Evolutionary conservation across 2,329 filamentous ascomycete genomes (phyloP), one percentile per base, ranked within the genome.

Genomic region (Xylariales sp.): DNA sequence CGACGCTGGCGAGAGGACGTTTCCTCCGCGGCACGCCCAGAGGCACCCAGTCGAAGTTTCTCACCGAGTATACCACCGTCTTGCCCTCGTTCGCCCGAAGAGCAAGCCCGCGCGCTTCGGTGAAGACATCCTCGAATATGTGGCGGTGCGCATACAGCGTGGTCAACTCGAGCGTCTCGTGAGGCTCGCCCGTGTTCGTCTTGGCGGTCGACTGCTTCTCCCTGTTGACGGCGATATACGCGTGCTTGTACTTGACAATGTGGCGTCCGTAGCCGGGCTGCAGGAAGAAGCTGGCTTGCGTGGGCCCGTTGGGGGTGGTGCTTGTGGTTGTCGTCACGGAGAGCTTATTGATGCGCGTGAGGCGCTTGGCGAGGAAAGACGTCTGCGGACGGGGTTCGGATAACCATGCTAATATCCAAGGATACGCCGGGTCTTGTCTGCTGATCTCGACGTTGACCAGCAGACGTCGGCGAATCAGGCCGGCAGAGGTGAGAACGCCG

Each of bases 391-490:
- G 93, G 71, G 93, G 93, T 64, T 93, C 87, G 6, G 94, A 94
- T 79, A 99, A 92, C 94, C 96, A 99, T 71, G 94, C 91, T 9
- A 99, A 86, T 49, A 99, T 89, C 95, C 94, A 98, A 48, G 90
- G 90, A 78, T 98, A 99, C 1, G 95, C 94, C 52, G 93, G 90
- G 81, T 99, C 96, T 75, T 95, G 93, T 77, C 93, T 92, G 79
- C 93, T 95, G 80, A 99, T 97, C 81, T 99, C 96, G 75, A 99
- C 90, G 75, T 97, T 94, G 75, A 98, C 93, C 36, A 99, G 89
- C 82, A 99, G 89, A 56, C 95, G 93, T 61, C 91, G 90, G 57
- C 93, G 92, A 66, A 97, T 82, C 64, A 97, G 85, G 50, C 87
- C 87, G n/a, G 91, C 90, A 62, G 89, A 89, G 74, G 89, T 85